phyloP scores from a whole-genome alignment of 352 stramenopile genomes.

The Albugo candida region DNA sequence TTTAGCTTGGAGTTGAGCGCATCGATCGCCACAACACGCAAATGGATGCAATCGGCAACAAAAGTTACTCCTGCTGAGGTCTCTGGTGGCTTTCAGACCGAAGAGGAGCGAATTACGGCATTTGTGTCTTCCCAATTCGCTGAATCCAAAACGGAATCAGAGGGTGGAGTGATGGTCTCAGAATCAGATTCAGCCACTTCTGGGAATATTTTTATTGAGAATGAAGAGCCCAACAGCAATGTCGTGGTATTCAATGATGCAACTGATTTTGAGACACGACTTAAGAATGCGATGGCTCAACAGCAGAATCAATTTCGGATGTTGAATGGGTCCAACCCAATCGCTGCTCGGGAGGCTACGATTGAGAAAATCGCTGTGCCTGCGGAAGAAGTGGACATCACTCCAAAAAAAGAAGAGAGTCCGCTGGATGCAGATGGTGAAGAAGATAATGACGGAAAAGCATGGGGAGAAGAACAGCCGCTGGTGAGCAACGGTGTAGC shows the following conservation, averaged over 20 bases:
- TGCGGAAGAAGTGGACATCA: slow-evolving; percentile 9
- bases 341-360: slow-evolving; percentile 8
- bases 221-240: slow-evolving; percentile 14
- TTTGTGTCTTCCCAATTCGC: slow-evolving; percentile 27
- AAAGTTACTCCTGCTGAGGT: slow-evolving; percentile 7
- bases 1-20: slow-evolving; percentile 57
- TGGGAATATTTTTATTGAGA: slow-evolving; percentile 18
- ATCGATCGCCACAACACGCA: slow-evolving; percentile 45
- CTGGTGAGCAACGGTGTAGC: slow-evolving; percentile 76
- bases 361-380: slow-evolving; percentile 8
- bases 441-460: slow-evolving; percentile 19
- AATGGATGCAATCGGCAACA: slow-evolving; percentile 20
- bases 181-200: slow-evolving; percentile 16
- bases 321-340: neutral
- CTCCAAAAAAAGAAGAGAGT: slow-evolving; percentile 14
- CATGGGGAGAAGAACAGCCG: slow-evolving; percentile 72
- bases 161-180: slow-evolving; percentile 9
- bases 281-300: slow-evolving; percentile 62
- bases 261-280: slow-evolving; percentile 58
- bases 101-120: slow-evolving; percentile 37
- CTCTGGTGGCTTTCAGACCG: slow-evolving; percentile 6
- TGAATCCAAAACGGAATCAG: slow-evolving; percentile 4
- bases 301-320: slow-evolving; percentile 21
- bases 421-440: slow-evolving; percentile 16
- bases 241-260: slow-evolving; percentile 68